Base-by-base conservation (phyloP, 768 basidiomycete species). In the Mycena floridula region DNA sequence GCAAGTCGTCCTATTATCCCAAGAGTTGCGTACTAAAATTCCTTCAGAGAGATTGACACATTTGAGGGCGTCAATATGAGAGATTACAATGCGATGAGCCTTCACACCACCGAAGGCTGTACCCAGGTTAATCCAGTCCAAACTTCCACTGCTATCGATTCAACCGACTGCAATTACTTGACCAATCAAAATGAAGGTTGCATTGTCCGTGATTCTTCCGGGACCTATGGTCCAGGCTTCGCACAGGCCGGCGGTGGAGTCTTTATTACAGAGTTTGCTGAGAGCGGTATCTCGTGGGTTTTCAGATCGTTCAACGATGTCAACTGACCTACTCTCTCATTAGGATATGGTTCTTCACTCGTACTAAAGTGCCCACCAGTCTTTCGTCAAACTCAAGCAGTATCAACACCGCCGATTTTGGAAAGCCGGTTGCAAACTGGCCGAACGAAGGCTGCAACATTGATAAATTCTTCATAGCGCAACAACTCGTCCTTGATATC, bases 401-500 rank as follows among this genome's bases (percentile, higher is more conserved):
- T 40, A 59, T 80, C 51, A 68, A 82, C 59, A 81, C 77, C 2
- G 59, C 73, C 7, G 67, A 69, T 5, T 65, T 86, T 3, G 87
- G 88, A 11, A 70, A 65, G n/a, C 86, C 88, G 0, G 70, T 77
- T 2, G 85, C 75, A 1, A 82, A 84, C 53, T 89, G 81, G 76
- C 76, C 81, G 4, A 61, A 73, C 2, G 66, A 68, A 12, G 68
- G 69, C 20, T 89, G 88, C 60, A 58, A 64, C 27, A 66, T 79
- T 25, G 62, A 66, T 40, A 52, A 63, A 16, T 83, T 70, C 61
- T 84, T 85, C 58, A 63, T 71, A 42, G 67, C 79, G 0, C 85
- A 88, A 54, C 69, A 76, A 45, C 68, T 89, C 35, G 79, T 87
- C 15, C 76, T 89, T 45, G 81, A 85, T 55, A 88, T 88, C 46